A percentile compares a stretch with the other conserved stretches of the same genome.
These are phyloP conservation scores for Candida mattraensis DNA, from an alignment of 805 yeast species.

Conservation along the genomic window DNA sequence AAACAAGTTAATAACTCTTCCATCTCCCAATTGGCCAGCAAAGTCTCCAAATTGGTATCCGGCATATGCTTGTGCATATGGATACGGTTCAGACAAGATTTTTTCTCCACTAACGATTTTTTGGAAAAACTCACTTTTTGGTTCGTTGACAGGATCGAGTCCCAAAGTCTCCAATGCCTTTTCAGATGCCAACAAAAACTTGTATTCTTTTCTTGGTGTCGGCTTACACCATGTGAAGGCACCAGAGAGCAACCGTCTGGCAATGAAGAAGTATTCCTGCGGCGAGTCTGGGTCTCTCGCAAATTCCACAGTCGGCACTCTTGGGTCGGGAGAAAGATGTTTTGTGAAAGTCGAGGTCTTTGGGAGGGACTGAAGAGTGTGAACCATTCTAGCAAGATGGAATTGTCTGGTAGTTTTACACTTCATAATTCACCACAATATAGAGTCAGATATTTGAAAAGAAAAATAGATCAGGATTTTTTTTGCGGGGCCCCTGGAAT, in stretches of 20 bases:
- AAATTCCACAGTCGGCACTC: slow-evolving; percentile 27
- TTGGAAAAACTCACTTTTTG: slow-evolving; percentile 35
- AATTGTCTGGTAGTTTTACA: too few species aligned
- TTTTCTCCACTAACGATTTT: slow-evolving; percentile 62
- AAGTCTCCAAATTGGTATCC: slow-evolving; percentile 96
- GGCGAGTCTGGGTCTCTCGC: slow-evolving; percentile 30
- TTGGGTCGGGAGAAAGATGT: slow-evolving; percentile 30
- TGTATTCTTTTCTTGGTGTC: slow-evolving; percentile 50
- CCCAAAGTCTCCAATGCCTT: slow-evolving; percentile 64
- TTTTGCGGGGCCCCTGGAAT: too few species aligned
- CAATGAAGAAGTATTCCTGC: slow-evolving; percentile 43
- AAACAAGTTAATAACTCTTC: slow-evolving; percentile 82
- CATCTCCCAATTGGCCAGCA: slow-evolving; percentile 98
- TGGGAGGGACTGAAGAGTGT: slow-evolving; percentile 25
- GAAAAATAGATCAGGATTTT: too few species aligned
- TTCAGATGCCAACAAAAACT: slow-evolving; percentile 56
- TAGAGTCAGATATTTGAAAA: slow-evolving; percentile 14
- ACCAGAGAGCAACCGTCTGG: slow-evolving; percentile 57
- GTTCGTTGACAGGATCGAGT: slow-evolving; percentile 42
- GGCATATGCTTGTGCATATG: slow-evolving; percentile 90
- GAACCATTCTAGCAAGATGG: too few species aligned
- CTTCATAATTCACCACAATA: too few species aligned
- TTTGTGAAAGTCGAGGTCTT: slow-evolving; percentile 33
- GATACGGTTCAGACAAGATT: slow-evolving; percentile 46
- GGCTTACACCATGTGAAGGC: slow-evolving; percentile 77